Base-by-base conservation (phyloP, 805 yeast species). In the Ogataea salicorniae region DNA sequence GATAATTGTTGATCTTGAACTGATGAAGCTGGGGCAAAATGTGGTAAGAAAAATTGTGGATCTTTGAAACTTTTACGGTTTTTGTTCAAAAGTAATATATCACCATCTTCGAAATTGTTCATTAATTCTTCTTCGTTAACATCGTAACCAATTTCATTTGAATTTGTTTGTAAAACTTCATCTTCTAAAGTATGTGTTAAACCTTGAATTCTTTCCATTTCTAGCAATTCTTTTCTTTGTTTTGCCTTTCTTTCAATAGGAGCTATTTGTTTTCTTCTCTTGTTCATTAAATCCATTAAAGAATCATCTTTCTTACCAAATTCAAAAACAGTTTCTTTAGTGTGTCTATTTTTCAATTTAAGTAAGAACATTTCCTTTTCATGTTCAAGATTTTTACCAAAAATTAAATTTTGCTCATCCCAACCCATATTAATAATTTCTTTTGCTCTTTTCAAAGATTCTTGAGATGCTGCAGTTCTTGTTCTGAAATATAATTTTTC, bases 291-390 rank as follows among this genome's bases (percentile, higher is more conserved):
- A 46, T 83, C 84, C 37, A 87, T 84, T 61, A 89, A 73, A 43
- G 82, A 77, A 53, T 84, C 84, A 54, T 83, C 87, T 43, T 74
- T 76, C 59, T 83, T 80, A 51, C 82, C 79, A 66, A 90, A 85
- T 66, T 94, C 99, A 63, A 94, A 94, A 4, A 94, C 97, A 0
- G 99, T 94, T 63, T 94, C 98, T 58, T 87, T 84, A 43, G 80
- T 72, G 39, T 72, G 65, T 61, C 97, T 75, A 55, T 87, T 77
- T 50, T 80, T 79, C 50, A 94, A 70, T 57, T 81, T 81, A 5
- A 80, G 86, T 54, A 94, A 74, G 59, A 94, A 83, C 38, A 68
- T 75, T 23, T 84, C 74, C 62, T 87, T 87, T 56, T 86, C 94
- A 53, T 74, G 75, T 56, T 87, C 96, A 46, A 75, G 63, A 60